Conservation (phyloP, 2,329 filamentous ascomycete species). For the Xylariaceae sp. region DNA sequence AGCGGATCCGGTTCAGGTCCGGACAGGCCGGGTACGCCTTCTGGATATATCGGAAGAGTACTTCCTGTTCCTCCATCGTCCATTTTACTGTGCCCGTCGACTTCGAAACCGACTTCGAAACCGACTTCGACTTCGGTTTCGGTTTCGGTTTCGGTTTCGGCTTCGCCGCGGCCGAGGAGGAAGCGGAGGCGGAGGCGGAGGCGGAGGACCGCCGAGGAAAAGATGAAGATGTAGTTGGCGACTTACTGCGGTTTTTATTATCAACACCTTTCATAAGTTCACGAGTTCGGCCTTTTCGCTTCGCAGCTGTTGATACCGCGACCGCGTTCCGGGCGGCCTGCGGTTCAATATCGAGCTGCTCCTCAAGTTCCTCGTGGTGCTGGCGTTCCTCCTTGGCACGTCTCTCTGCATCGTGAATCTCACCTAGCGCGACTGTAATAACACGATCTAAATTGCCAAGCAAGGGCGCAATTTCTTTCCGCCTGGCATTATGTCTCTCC, state of each 20-base stretch:
- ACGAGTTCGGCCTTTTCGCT: constrained; percentile 22
- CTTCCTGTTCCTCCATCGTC: constrained; percentile 26
- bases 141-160: neutral
- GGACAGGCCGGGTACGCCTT: constrained; percentile 24
- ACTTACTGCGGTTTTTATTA: constrained; percentile 7
- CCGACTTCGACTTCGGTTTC: no score
- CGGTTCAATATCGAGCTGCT: constrained; percentile 15
- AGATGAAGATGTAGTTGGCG: constrained; percentile 8
- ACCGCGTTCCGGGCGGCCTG: constrained; percentile 15
- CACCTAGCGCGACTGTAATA: constrained; percentile 18
- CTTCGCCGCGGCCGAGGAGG: constrained; percentile 5
- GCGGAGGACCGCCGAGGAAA: no score
- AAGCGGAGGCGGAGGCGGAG: neutral
- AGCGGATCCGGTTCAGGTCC: constrained; percentile 19
- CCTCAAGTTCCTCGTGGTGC: constrained; percentile 11
- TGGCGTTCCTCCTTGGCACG: constrained; percentile 6
- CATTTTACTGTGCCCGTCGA: constrained; percentile 11
- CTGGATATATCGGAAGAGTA: constrained; percentile 26
- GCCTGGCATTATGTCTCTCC: constrained; percentile 6
- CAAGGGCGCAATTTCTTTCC: constrained; percentile 19
- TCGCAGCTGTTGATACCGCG: constrained; percentile 12
- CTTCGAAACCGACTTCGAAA: neutral
- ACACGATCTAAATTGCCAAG: constrained; percentile 15
- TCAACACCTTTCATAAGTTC: constrained; percentile 18
- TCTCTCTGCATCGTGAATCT: constrained; percentile 17